Conservation (phyloP, 1,284 basidiomycete genomes). For the Phellopilus nigrolimitatus region DNA sequence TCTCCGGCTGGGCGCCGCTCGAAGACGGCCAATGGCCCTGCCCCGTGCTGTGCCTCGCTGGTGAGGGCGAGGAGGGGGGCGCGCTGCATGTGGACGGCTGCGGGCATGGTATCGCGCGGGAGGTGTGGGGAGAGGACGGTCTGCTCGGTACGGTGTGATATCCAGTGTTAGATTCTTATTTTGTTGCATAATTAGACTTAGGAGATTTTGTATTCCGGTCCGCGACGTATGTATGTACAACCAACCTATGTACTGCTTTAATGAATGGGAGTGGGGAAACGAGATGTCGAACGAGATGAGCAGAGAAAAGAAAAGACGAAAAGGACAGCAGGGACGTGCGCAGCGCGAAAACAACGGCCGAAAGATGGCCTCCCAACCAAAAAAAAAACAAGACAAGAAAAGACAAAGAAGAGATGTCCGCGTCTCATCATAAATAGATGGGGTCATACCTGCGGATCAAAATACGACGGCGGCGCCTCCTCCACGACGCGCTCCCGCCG, state of each 20-base stretch:
- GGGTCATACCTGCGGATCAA: background rate
- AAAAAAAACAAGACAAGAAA: background rate
- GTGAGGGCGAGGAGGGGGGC: slow-evolving; percentile 1
- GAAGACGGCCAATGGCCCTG: slow-evolving; percentile 1
- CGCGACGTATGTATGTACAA: too few species aligned
- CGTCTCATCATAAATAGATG: too few species aligned
- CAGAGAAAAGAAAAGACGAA: background rate
- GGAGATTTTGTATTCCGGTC: too few species aligned
- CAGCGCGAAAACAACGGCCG: too few species aligned
- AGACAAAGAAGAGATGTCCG: background rate
- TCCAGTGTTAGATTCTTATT: too few species aligned
- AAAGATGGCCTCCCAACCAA: too few species aligned
- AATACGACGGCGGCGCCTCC: slow-evolving; percentile 13
- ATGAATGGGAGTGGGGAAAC: background rate
- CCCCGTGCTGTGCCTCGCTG: slow-evolving; percentile 14
- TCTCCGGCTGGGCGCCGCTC: slow-evolving; percentile 4
- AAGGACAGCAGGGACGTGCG: too few species aligned
- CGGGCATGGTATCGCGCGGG: slow-evolving; percentile 1
- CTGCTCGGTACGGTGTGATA: too few species aligned
- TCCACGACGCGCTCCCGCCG: slow-evolving; percentile 14
- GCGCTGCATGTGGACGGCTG: background rate
- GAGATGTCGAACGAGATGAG: background rate
- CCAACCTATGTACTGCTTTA: background rate
- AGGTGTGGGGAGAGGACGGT: background rate
- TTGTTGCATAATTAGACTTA: too few species aligned